Percentiles rank a stretch among this genome's conserved stretches.
These are phyloP conservation scores for Cladophialophora immunda DNA, from an alignment of 2,329 filamentous ascomycete genomes.

Conservation along the genomic window DNA sequence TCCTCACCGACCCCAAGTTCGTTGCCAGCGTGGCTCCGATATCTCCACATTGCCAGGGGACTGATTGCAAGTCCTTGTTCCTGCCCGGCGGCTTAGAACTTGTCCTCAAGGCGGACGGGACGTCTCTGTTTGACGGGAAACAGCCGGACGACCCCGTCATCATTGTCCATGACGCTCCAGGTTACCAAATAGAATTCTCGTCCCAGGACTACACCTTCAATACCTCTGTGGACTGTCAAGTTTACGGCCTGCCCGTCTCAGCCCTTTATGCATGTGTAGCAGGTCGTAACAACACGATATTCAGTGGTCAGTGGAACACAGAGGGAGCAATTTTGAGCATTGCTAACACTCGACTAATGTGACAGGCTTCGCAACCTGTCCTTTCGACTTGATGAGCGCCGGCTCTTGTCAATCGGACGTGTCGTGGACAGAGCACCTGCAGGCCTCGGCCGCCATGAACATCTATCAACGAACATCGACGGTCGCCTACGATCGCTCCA, in stretches of 20 bases:
- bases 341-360: not conserved
- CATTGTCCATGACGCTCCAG: conserved; percentile 7
- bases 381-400: not conserved
- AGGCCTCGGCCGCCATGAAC: not conserved
- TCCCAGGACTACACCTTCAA: not conserved
- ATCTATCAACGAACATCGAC: conserved; percentile 3
- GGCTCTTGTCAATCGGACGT: not conserved
- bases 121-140: conserved; percentile 2
- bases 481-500: not conserved
- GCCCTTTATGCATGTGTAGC: conserved; percentile 7
- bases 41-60: not conserved
- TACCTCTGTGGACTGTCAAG: conserved; percentile 1
- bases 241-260: not conserved
- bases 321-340: not conserved
- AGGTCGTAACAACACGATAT: not conserved
- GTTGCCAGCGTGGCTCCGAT: not conserved
- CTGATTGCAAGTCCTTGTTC: conserved; percentile 6
- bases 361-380: not conserved
- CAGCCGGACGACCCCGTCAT: not conserved
- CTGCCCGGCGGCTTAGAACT: conserved; percentile 3
- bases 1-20: conserved; percentile 6
- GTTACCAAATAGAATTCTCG: conserved; percentile 3
- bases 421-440: not conserved
- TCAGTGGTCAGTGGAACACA: not conserved
- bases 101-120: not conserved